A percentile compares a stretch with the other conserved stretches of the same genome.
Evolutionary conservation across 169 alveolate genomes (phyloP).

Genomic region (Pseudocohnilembus persalinus): DNA sequence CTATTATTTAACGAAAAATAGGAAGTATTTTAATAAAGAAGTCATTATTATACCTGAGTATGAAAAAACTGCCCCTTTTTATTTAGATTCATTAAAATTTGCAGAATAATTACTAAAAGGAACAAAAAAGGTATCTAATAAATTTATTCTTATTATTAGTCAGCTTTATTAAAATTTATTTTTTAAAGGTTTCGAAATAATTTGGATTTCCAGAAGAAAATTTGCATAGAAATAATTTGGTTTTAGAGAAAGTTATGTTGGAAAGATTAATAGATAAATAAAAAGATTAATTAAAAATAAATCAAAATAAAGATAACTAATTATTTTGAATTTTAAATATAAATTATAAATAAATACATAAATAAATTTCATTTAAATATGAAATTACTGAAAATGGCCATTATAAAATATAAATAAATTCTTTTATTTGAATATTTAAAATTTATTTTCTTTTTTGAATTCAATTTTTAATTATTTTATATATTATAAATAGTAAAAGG

Average conservation of each 20-base stretch:
- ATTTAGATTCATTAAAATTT: slow-evolving; percentile 5
- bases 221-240: slow-evolving; percentile 15
- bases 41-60: slow-evolving; percentile 12
- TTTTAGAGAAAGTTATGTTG: slow-evolving; percentile 9
- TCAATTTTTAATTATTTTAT: no score
- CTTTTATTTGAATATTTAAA: no score
- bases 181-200: background rate
- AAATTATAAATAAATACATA: no score
- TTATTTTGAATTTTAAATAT: no score
- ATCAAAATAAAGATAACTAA: background rate
- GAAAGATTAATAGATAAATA: slow-evolving; percentile 21
- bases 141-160: no score
- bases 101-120: slow-evolving; percentile 12
- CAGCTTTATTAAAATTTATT: background rate
- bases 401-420: no score
- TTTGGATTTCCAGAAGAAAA: slow-evolving; percentile 21
- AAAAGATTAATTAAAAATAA: background rate
- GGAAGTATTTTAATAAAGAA: slow-evolving; percentile 23
- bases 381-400: no score
- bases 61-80: slow-evolving; percentile 25
- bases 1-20: background rate
- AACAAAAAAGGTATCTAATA: background rate
- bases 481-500: no score
- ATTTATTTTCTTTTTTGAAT: no score
- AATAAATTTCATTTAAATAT: no score